Conservation (phyloP, 495 filamentous ascomycete species). For the Xanthoparmelia taractica region DNA sequence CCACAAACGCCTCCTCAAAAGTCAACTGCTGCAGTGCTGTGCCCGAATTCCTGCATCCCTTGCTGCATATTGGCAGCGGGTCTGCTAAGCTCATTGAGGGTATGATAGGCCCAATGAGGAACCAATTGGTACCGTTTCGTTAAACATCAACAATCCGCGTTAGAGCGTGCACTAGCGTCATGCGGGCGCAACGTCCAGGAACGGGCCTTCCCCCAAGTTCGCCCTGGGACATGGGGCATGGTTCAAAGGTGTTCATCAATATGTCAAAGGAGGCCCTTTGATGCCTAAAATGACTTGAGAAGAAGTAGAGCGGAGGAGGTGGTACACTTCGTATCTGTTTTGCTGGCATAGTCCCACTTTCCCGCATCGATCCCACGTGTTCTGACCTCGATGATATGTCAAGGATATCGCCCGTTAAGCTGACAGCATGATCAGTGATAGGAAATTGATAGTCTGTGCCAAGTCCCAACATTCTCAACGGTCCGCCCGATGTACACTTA, state of each 20-base stretch:
- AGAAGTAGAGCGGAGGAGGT: neutral
- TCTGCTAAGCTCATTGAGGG: neutral
- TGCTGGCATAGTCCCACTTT: neutral
- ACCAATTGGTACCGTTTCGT: neutral
- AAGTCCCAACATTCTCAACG: neutral
- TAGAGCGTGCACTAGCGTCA: constrained; percentile 1
- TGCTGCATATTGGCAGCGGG: constrained; percentile 6
- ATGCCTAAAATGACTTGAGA: neutral
- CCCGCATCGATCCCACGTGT: neutral
- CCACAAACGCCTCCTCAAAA: neutral
- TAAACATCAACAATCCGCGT: constrained; percentile 1
- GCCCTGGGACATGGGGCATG: neutral
- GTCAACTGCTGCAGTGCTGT: too few species aligned
- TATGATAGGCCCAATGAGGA: neutral
- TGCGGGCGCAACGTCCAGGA: constrained; percentile 7
- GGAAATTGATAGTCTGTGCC: neutral
- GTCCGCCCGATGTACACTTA: constrained; percentile 6
- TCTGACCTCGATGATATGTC: neutral
- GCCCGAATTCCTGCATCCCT: neutral
- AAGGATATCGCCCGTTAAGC: neutral
- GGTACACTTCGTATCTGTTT: neutral
- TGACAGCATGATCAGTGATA: constrained; percentile 7
- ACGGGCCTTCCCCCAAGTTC: constrained; percentile 5
- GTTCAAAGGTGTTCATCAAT: neutral
- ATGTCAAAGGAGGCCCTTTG: neutral